Percentiles rank a stretch among this genome's conserved stretches.
phyloP scores from a whole-genome alignment of 768 basidiomycete genomes.

The Termitomyces sp. region DNA sequence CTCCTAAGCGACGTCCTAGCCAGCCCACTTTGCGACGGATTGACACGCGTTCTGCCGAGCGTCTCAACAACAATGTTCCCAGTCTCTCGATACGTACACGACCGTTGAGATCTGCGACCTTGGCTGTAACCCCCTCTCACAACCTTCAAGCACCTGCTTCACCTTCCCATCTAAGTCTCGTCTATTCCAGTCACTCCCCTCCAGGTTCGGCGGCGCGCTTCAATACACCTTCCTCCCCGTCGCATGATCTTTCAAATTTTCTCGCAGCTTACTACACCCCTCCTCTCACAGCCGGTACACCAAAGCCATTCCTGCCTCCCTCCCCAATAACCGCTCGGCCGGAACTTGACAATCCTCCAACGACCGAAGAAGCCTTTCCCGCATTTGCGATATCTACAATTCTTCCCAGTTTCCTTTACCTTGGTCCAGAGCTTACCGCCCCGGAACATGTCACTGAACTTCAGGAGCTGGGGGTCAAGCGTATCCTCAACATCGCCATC shows the following conservation, averaged over 20 bases:
- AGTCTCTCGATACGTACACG: slow-evolving; percentile 57
- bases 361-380: slow-evolving; percentile 55
- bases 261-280: slow-evolving; percentile 49
- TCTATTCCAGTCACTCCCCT: slow-evolving; percentile 54
- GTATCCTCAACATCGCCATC: slow-evolving; percentile 86
- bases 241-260: slow-evolving; percentile 29
- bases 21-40: slow-evolving; percentile 56
- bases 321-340: slow-evolving; percentile 65
- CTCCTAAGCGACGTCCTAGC: slow-evolving; percentile 54
- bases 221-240: slow-evolving; percentile 30
- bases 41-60: slow-evolving; percentile 54
- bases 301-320: slow-evolving; percentile 36
- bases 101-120: slow-evolving; percentile 53
- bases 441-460: slow-evolving; percentile 74
- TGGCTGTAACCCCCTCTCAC: slow-evolving; percentile 44
- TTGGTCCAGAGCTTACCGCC: slow-evolving; percentile 81
- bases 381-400: slow-evolving; percentile 85
- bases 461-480: slow-evolving; percentile 67
- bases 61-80: slow-evolving; percentile 40
- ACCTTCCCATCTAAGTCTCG: slow-evolving; percentile 55
- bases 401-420: slow-evolving; percentile 82
- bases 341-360: slow-evolving; percentile 52
- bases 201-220: slow-evolving; percentile 47
- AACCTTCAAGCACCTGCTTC: slow-evolving; percentile 35
- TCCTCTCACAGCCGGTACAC: slow-evolving; percentile 47